phyloP scores from a whole-genome alignment of 2,329 filamentous ascomycete genomes.

The Rhynchosporium secalis region DNA sequence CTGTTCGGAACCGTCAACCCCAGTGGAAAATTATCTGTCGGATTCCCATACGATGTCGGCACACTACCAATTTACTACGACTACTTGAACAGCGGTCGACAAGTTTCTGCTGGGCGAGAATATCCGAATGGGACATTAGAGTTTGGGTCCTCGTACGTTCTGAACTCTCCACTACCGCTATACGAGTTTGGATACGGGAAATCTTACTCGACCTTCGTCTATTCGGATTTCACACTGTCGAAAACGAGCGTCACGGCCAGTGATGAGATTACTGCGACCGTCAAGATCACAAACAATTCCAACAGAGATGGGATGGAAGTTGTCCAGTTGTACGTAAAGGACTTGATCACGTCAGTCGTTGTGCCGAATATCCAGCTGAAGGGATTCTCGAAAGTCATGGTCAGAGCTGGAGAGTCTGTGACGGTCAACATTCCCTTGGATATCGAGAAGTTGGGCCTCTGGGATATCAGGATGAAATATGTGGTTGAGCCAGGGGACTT shows the following conservation, averaged over 20 bases:
- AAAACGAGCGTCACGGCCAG: slow-evolving; percentile 48
- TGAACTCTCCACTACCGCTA: slow-evolving; percentile 72
- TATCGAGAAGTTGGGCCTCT: slow-evolving; percentile 69
- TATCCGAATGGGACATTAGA: slow-evolving; percentile 74
- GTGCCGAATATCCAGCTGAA: slow-evolving; percentile 67
- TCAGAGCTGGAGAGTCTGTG: slow-evolving; percentile 54
- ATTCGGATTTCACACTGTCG: slow-evolving; percentile 51
- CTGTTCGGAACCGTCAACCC: slow-evolving; percentile 77
- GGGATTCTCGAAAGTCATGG: slow-evolving; percentile 68
- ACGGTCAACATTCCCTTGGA: slow-evolving; percentile 59
- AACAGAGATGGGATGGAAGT: slow-evolving; percentile 51
- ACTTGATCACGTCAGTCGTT: slow-evolving; percentile 55
- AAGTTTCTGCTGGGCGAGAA: slow-evolving; percentile 68
- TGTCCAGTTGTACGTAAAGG: slow-evolving; percentile 57
- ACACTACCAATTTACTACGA: slow-evolving; percentile 71
- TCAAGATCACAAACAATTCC: slow-evolving; percentile 62
- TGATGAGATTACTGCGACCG: slow-evolving; percentile 50
- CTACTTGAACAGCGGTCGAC: slow-evolving; percentile 73
- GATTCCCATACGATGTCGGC: slow-evolving; percentile 66
- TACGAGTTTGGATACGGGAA: slow-evolving; percentile 88
- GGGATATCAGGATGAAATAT: slow-evolving; percentile 70
- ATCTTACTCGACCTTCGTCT: slow-evolving; percentile 62
- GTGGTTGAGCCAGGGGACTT: slow-evolving; percentile 74
- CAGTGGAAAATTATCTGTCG: slow-evolving; percentile 67
- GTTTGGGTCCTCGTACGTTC: slow-evolving; percentile 86